Evolutionary conservation across 371 early-diverging fungal genomes (phyloP), one percentile per base, ranked within the genome.

Genomic region (Entomophthora muscae): DNA sequence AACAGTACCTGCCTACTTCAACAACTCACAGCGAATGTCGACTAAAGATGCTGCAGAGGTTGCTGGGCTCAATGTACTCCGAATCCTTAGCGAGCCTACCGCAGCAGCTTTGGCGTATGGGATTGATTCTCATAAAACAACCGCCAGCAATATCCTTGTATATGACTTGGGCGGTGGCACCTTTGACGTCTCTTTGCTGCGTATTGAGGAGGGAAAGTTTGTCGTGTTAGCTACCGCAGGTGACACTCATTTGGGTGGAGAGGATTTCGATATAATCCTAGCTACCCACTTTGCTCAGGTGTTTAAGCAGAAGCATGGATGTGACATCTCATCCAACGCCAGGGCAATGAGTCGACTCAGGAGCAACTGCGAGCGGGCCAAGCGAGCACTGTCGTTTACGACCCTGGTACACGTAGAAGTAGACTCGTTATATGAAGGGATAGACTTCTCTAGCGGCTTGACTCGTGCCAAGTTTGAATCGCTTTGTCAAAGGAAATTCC

Each of bases 151-250:
- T 63, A 78, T 89, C 26, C 80, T 92, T 61, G 90, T 96, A 56
- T 93, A 85, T 69, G 97, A 96, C 77, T 77, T 93, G 67, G 96
- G 96, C 74, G 97, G 97, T 77, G 97, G 94, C 77, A 93, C 94
- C 53, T 88, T 93, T 71, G 94, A 96, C 80, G 87, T 96, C 32
- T 91, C 93, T 29, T 77, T 91, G 31, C 73, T 93, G 60, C 84
- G 89, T 63, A 89, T 89, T 67, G 88, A 90, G 64, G 85, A 87
- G 70, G 90, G 87, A 72, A 82, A 88, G 64, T 90, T 91, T 71
- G 90, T 86, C 71, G 90, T 89, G 53, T 72, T 84, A 70, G 82
- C 91, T 26, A 90, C 90, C 67, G 79, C 83, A 70, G 96, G 97
- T 74, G 90, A 92, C 73, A 93, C 91, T 64, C 90, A 91, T 73